A percentile compares a stretch with the other conserved stretches of the same genome.
These are phyloP conservation scores for Tagetes erecta DNA, from an alignment of 129 eudicot species.

Conservation along the genomic window DNA sequence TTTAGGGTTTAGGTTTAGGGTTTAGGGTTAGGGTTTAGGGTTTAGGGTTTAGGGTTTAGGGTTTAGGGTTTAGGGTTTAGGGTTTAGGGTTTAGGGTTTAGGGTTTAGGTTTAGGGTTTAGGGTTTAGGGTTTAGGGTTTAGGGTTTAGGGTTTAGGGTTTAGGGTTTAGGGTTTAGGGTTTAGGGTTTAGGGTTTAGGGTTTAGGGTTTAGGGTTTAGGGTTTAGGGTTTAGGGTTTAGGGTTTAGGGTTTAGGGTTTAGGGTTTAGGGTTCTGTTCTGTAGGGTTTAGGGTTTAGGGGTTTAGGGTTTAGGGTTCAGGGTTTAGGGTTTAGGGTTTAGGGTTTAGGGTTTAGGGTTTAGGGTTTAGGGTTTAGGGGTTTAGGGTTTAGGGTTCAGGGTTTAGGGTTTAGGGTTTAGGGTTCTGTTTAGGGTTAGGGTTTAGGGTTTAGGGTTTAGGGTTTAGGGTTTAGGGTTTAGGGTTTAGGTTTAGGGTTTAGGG, in stretches of 20 bases:
- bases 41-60: slow-evolving; percentile 16
- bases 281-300: slow-evolving; percentile 8
- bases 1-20: slow-evolving; percentile 4
- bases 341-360: slow-evolving; percentile 30
- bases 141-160: not conserved
- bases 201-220: not conserved
- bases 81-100: not conserved
- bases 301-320: too few species aligned
- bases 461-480: not conserved
- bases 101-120: not conserved
- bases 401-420: not conserved
- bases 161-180: not conserved
- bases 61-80: slow-evolving; percentile 19
- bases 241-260: slow-evolving; percentile 16
- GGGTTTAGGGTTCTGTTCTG: not conserved
- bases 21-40: slow-evolving; percentile 21
- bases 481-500: not conserved
- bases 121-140: too few species aligned
- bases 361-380: not conserved
- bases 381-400: not conserved
- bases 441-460: not conserved
- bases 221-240: slow-evolving; percentile 1
- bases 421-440: not conserved
- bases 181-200: not conserved
- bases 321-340: slow-evolving; percentile 21